Evolutionary conservation across 2,329 filamentous ascomycete genomes (phyloP), one percentile per base, ranked within the genome.

Genomic region (Furcasterigmium furcatum): DNA sequence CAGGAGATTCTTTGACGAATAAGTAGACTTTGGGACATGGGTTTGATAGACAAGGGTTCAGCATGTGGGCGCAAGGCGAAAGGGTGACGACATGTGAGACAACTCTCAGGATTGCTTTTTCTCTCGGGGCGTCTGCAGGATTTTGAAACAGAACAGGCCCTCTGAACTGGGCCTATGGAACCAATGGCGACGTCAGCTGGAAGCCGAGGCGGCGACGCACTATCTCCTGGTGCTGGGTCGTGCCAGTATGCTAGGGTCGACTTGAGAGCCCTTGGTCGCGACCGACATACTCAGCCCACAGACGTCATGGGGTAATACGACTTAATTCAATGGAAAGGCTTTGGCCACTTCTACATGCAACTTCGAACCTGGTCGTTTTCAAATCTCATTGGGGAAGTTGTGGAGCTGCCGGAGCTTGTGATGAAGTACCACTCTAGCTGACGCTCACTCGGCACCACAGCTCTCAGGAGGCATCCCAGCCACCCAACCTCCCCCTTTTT

Each of bases 1-100:
- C 9, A 36, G 18, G 34, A n/a, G n/a, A 18, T 16, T 36, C 18
- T 36, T 18, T 12, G 16, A 10, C 34, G n/a, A 16, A 27, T 27
- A 12, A 7, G 12, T 27, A 27, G 34, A 9, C 18, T 36, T 18
- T 39, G 44, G 62, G 62, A 49, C 63, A 65, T 51, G 50, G 47
- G 38, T 43, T 43, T 30, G 29, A 48, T 52, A 34, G 42, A 42
- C 25, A 6, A 19, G 9, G n/a, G 34, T 16, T 36, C 20, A 42
- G 18, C 20, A 39, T 29, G 38, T 12, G n/a, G 34, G 24, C 24
- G 24, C 24, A 27, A 27, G 34, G 34, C n/a, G 16, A 16, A 36
- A 18, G 34, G 34, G 34, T 36, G 34, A 36, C 18, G 34, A 36
- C 34, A 36, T 36, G 5, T 36, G 19, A 36, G 34, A 36, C 34